Evolutionary conservation across 169 alveolate species (phyloP).

Genomic region (Plasmodium billcollinsi): DNA sequence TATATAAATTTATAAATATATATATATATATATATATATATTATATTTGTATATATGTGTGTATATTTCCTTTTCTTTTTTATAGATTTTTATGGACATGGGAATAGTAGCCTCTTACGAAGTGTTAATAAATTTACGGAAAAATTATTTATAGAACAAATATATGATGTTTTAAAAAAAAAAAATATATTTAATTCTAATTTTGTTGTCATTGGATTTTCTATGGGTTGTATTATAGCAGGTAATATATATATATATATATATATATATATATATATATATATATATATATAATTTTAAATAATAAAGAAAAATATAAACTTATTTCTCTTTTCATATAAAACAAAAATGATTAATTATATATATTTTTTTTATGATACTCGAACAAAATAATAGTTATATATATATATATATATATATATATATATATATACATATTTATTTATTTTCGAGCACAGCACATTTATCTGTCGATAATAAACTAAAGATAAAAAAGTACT

Average conservation of each 20-base stretch:
- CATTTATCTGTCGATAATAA: conserved; percentile 57
- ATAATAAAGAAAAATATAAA: too few species aligned
- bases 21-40: neutral
- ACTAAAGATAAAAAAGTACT: conserved; percentile 42
- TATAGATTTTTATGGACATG: conserved; percentile 70
- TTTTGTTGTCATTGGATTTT: conserved; percentile 53
- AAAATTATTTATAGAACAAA: conserved; percentile 65
- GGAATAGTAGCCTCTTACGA: conserved; percentile 29
- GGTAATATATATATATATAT: conserved; percentile 33
- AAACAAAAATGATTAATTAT: too few species aligned
- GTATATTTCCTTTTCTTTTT: neutral
- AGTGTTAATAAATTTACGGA: conserved; percentile 60
- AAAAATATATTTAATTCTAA: conserved; percentile 50
- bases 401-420: neutral
- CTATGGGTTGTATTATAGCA: conserved; percentile 77
- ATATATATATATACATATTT: neutral
- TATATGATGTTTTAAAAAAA: conserved; percentile 61
- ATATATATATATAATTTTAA: neutral
- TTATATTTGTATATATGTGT: too few species aligned
- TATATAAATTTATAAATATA: neutral
- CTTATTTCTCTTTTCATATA: too few species aligned
- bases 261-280: conserved; percentile 6
- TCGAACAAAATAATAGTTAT: too few species aligned
- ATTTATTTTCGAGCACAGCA: conserved; percentile 11
- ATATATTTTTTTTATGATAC: too few species aligned